These are phyloP conservation scores for Trametes maxima DNA, from an alignment of 768 basidiomycete genomes.

Conservation along the genomic window DNA sequence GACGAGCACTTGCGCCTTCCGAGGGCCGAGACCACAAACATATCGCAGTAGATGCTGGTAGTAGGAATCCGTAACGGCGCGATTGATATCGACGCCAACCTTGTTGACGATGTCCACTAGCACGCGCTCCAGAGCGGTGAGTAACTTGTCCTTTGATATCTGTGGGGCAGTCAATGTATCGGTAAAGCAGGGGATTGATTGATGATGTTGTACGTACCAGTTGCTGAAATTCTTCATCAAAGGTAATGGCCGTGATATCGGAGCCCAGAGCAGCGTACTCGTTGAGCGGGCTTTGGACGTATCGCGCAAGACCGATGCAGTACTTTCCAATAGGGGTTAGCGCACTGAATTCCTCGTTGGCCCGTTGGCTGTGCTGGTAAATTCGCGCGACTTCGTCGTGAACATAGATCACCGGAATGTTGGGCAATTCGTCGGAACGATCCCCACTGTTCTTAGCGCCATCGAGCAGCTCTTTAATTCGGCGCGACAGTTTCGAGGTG, in stretches of 20 bases:
- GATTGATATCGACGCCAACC: conserved; percentile 96
- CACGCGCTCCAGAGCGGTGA: conserved; percentile 78
- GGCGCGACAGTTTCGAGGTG: conserved; percentile 68
- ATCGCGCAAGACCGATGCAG: conserved; percentile 92
- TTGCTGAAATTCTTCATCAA: conserved; percentile 86
- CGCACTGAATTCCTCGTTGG: conserved; percentile 78
- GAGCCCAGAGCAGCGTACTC: conserved; percentile 90
- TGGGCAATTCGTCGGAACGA: conserved; percentile 27
- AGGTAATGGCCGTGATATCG: conserved; percentile 81
- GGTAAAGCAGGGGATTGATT: not conserved
- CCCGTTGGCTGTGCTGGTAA: conserved; percentile 89
- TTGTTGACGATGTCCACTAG: conserved; percentile 90
- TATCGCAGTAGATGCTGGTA: conserved; percentile 88
- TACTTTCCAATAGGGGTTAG: conserved; percentile 83
- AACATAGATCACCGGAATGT: conserved; percentile 80
- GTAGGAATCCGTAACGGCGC: conserved; percentile 84
- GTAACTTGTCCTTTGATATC: conserved; percentile 86
- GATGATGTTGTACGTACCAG: conserved; percentile 42
- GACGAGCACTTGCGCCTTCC: conserved; percentile 85
- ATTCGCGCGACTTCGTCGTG: conserved; percentile 92
- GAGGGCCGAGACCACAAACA: conserved; percentile 90
- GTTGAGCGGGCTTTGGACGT: conserved; percentile 90
- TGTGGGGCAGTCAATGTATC: conserved; percentile 34
- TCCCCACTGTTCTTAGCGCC: conserved; percentile 2
- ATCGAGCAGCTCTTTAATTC: conserved; percentile 60